These are phyloP conservation scores for Ogataea methanolica DNA, from an alignment of 805 yeast genomes.

Conservation along the genomic window DNA sequence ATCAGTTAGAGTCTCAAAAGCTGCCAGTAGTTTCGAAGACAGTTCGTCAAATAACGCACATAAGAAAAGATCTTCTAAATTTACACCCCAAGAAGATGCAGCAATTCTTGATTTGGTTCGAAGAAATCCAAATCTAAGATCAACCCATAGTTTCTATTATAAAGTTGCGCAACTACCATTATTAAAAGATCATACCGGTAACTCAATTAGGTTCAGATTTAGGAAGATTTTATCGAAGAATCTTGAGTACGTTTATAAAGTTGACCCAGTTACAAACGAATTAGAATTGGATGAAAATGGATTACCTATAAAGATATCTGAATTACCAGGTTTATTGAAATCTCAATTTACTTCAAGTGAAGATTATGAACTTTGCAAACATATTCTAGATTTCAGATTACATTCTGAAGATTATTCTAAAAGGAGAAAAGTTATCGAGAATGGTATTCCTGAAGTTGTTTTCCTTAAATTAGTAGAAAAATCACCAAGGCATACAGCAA, in stretches of 20 bases:
- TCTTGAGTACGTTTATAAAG: slow-evolving; percentile 44
- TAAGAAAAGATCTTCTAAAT: slow-evolving; percentile 40
- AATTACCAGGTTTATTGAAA: slow-evolving; percentile 49
- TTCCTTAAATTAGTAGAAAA: slow-evolving; percentile 35
- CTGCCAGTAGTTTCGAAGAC: not conserved
- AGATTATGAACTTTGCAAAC: slow-evolving; percentile 54
- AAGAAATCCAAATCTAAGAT: slow-evolving; percentile 59
- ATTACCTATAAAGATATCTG: slow-evolving; percentile 34
- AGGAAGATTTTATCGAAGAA: slow-evolving; percentile 39
- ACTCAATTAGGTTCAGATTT: slow-evolving; percentile 64
- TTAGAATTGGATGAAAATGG: slow-evolving; percentile 39
- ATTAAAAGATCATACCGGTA: slow-evolving; percentile 66
- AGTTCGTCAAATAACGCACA: slow-evolving; percentile 14
- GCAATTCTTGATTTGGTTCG: slow-evolving; percentile 64
- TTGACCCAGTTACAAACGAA: slow-evolving; percentile 39
- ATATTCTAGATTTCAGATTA: slow-evolving; percentile 19
- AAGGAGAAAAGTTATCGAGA: slow-evolving; percentile 19
- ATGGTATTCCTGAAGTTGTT: slow-evolving; percentile 32
- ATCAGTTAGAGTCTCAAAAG: not conserved
- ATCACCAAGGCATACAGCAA: slow-evolving; percentile 52
- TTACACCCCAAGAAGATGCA: slow-evolving; percentile 61
- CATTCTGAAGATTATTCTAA: slow-evolving; percentile 16
- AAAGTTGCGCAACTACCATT: slow-evolving; percentile 47
- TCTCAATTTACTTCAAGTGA: slow-evolving; percentile 65
- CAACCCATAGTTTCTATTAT: slow-evolving; percentile 63